Percentiles rank a stretch among this genome's conserved stretches.
phyloP scores from a whole-genome alignment of 2,329 filamentous ascomycete species.

The Aspergillus quadricinctus region DNA sequence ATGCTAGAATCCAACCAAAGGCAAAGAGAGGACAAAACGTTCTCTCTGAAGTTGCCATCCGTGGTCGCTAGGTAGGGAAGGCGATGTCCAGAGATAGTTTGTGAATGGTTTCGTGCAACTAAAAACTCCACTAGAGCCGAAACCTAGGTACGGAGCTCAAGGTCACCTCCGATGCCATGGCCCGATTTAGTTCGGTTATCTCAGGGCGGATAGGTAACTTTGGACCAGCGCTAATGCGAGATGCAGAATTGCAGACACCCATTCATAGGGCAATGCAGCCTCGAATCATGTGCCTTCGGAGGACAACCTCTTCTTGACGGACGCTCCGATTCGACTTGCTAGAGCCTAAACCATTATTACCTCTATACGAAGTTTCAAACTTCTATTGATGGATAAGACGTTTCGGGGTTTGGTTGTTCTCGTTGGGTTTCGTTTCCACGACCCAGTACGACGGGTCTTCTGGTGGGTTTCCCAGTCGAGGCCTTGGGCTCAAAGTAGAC shows the following conservation, averaged over 20 bases:
- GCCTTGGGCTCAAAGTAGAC: too few relatives aligned
- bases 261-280: too few relatives aligned
- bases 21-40: neutral
- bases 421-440: neutral
- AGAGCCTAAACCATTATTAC: neutral
- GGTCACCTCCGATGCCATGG: neutral
- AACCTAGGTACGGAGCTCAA: neutral
- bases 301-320: neutral
- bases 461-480: too few relatives aligned
- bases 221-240: neutral
- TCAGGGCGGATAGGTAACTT: neutral
- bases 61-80: neutral
- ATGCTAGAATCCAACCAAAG: neutral
- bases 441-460: too few relatives aligned
- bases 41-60: too few relatives aligned
- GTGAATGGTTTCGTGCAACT: neutral
- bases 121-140: neutral
- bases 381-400: neutral
- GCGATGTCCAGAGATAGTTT: neutral
- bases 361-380: neutral
- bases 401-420: neutral
- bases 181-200: neutral
- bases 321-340: neutral
- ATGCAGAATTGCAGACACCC: neutral
- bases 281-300: too few relatives aligned